Conservation (phyloP, 163 green algal genomes). For the Scenedesmus sp. region DNA sequence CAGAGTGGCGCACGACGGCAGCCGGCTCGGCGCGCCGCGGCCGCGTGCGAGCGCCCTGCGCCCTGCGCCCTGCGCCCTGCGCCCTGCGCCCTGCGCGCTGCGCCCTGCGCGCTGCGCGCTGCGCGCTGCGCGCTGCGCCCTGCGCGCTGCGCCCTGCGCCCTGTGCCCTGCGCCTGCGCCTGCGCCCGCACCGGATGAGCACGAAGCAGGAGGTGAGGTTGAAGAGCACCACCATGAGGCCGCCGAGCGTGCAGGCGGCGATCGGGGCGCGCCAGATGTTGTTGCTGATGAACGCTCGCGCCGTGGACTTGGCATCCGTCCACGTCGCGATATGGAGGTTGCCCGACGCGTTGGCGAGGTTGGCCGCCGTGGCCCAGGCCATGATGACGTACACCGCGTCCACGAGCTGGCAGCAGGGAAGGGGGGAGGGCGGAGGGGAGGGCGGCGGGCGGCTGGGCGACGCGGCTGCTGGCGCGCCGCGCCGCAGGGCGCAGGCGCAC, state of each 20-base stretch:
- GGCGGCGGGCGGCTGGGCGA: neutral
- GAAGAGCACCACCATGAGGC: conserved; percentile 49
- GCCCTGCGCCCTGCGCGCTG: too few relatives aligned
- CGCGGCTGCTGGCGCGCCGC: neutral
- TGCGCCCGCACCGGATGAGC: conserved; percentile 23
- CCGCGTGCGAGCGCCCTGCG: too few relatives aligned
- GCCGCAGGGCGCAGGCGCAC: too few relatives aligned
- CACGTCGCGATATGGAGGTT: conserved; percentile 41
- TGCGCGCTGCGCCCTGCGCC: too few relatives aligned
- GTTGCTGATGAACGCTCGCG: conserved; percentile 37
- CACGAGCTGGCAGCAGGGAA: conserved; percentile 22
- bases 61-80: too few relatives aligned
- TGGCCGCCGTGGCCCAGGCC: conserved; percentile 39
- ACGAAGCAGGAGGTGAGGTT: conserved; percentile 43
- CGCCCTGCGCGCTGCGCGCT: too few relatives aligned
- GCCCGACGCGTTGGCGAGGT: conserved; percentile 38
- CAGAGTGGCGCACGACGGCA: too few relatives aligned
- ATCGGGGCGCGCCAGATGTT: conserved; percentile 47
- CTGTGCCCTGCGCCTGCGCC: too few relatives aligned
- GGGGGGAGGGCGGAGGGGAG: neutral
- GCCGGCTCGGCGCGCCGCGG: too few relatives aligned
- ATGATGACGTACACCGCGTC: conserved; percentile 45
- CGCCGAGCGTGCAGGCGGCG: conserved; percentile 38
- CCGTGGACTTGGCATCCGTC: conserved; percentile 30
- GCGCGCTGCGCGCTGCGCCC: too few relatives aligned